Evolutionary conservation across 1,139 yeast genomes (phyloP), one percentile per base, ranked within the genome.

Genomic region (Petasospora fabianii): DNA sequence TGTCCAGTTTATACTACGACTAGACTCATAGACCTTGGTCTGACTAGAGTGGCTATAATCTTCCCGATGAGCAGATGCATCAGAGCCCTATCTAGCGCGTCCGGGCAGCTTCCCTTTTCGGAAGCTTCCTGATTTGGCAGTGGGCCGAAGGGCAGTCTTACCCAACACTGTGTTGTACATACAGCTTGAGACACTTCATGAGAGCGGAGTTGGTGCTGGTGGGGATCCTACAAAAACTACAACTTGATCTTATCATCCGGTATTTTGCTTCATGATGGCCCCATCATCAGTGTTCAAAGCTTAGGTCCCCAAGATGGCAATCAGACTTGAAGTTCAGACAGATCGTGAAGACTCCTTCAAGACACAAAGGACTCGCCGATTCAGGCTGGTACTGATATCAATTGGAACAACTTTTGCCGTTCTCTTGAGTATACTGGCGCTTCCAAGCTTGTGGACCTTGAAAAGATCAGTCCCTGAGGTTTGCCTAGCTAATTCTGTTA

Each of bases 61-160:
- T n/a, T n/a, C n/a, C n/a, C n/a, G n/a, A n/a, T n/a, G n/a, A n/a
- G n/a, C n/a, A n/a, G n/a, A n/a, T n/a, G n/a, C n/a, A n/a, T n/a
- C n/a, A n/a, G n/a, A n/a, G n/a, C n/a, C n/a, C n/a, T 22, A 22
- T 22, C 18, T 18, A 22, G 9, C 37, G 32, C 34, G 34, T 30
- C 20, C 2, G 24, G 34, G 38, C 11, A 14, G 27, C 19, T 30
- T 21, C 33, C 33, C n/a, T 6, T 14, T 20, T n/a, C 14, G 29
- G 24, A 27, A 9, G 28, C 16, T 26, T 13, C 28, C 28, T 16
- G 16, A 26, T 8, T 9, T 9, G 27, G 27, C 11, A 9, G 13
- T 6, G 22, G 22, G 9, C 22, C 22, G 7, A 10, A 10, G 10
- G 10, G 22, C 22, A 20, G 22, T 7, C 9, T 10, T 20, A 8